Base-by-base conservation (phyloP, 352 stramenopile genomes). In the Saprolegnia diclina region DNA sequence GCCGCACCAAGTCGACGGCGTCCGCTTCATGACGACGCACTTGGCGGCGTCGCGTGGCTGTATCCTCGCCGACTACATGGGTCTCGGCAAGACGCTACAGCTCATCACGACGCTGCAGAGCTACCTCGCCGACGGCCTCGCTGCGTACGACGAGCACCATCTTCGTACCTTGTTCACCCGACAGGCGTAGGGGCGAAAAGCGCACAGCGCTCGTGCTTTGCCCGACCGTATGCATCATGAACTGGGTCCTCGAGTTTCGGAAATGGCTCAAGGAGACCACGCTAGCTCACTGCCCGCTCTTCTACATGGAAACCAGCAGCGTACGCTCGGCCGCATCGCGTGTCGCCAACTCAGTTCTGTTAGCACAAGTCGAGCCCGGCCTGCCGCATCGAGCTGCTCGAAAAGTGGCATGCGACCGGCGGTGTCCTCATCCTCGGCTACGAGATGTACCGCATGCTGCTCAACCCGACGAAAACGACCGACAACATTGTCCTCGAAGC, bases 211-310 rank as follows among this genome's bases (percentile, higher is more conserved):
- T 99, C 75, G 89, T 99, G 35, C 79, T 98, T 26, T 98, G 94
- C 67, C 96, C 96, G 4, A 97, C 95, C 38, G 97, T 95, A 56
- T 92, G 98, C 50, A 95, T 99, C 57, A 95, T 96, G 40, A 99
- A 99, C 75, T 99, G 96, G 96, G 84, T 97, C 69, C 88, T 91
- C 66, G 96, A 99, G 81, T 98, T 99, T 72, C 81, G 95, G 26
- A 99, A 99, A 74, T 99, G 96, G 96, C 75, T 99, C 35, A 83
- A 73, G 32, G 26, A 61, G 1, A 80, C 90, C 45, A 79, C 82
- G 35, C 72, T 80, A n/a, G 73, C 70, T 54, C 75, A 74, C 38
- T 91, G 83, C 37, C 80, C 77, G 26, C 70, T 94, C 22, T 75
- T 88, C 22, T 72, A 79, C 46, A 74, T 95, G 50, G 86, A 94